Conservation (phyloP, 164 flowering plant species). For the Litsea cubeba region DNA sequence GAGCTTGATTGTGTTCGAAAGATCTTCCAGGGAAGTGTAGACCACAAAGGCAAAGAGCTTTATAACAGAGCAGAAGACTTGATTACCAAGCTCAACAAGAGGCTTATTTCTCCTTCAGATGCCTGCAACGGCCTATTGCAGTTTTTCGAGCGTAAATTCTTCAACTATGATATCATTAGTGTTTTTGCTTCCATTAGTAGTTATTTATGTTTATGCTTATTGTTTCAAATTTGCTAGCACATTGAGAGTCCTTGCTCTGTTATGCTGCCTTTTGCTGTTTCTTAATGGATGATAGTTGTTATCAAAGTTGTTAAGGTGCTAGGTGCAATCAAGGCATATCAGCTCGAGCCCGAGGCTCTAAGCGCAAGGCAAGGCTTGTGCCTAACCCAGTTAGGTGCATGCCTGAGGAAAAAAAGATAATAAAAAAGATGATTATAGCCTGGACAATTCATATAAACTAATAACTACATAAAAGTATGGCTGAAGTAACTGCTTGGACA, state of each 20-base stretch:
- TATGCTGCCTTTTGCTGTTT: neutral
- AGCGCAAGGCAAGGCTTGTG: too few species aligned
- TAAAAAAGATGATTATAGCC: too few species aligned
- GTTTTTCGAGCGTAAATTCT: constrained; percentile 72
- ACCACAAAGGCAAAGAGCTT: constrained; percentile 68
- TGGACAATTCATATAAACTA: too few species aligned
- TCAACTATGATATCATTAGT: neutral
- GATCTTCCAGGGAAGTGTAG: constrained; percentile 69
- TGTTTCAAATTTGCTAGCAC: neutral
- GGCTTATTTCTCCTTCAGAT: constrained; percentile 55
- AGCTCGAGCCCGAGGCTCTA: too few species aligned
- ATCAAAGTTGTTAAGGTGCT: neutral
- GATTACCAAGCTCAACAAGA: constrained; percentile 50
- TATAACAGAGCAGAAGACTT: constrained; percentile 56
- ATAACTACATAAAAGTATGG: too few species aligned
- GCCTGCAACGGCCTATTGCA: constrained; percentile 57
- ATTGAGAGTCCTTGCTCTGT: neutral
- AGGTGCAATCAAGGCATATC: neutral
- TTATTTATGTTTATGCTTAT: too few species aligned
- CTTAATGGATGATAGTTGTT: neutral
- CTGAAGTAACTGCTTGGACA: too few species aligned
- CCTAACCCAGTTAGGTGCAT: too few species aligned
- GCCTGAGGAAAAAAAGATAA: too few species aligned
- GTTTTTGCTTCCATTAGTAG: neutral
- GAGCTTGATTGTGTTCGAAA: constrained; percentile 85